A percentile compares a stretch with the other conserved stretches of the same genome.
Evolutionary conservation across 768 basidiomycete species (phyloP).

Genomic region (Galerina sulciceps): DNA sequence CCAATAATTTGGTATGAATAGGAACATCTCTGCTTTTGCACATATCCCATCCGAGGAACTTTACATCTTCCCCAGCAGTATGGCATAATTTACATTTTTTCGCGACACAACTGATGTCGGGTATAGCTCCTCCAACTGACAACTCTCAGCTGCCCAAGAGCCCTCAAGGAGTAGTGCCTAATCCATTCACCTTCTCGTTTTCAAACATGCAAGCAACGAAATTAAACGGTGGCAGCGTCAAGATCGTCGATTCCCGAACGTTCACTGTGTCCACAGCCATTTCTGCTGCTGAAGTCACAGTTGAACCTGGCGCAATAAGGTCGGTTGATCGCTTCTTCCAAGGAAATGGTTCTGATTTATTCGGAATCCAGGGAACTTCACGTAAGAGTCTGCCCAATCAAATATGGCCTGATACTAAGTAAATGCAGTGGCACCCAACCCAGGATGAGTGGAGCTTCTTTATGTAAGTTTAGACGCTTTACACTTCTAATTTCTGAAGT

Average conservation of each 20-base stretch:
- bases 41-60: slow-evolving; percentile 55
- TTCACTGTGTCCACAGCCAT: slow-evolving; percentile 58
- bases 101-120: background rate
- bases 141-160: slow-evolving; percentile 44
- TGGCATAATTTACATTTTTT: slow-evolving; percentile 7
- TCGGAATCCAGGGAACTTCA: slow-evolving; percentile 50
- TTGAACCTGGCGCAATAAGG: slow-evolving; percentile 65
- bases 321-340: slow-evolving; percentile 21
- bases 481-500: slow-evolving; percentile 19
- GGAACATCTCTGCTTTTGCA: slow-evolving; percentile 47
- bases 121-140: slow-evolving; percentile 38
- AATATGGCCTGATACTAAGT: background rate
- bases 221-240: slow-evolving; percentile 60
- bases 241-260: slow-evolving; percentile 58
- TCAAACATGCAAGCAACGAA: slow-evolving; percentile 49
- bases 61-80: slow-evolving; percentile 51
- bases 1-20: slow-evolving; percentile 29
- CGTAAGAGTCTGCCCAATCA: slow-evolving; percentile 31
- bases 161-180: slow-evolving; percentile 42
- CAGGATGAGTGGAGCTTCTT: slow-evolving; percentile 70
- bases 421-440: slow-evolving; percentile 68
- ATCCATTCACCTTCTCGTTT: slow-evolving; percentile 55
- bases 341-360: background rate
- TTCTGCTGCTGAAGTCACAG: slow-evolving; percentile 57
- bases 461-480: slow-evolving; percentile 41